Evolutionary conservation across 768 basidiomycete genomes (phyloP).

Genomic region (Kwoniella sp.): DNA sequence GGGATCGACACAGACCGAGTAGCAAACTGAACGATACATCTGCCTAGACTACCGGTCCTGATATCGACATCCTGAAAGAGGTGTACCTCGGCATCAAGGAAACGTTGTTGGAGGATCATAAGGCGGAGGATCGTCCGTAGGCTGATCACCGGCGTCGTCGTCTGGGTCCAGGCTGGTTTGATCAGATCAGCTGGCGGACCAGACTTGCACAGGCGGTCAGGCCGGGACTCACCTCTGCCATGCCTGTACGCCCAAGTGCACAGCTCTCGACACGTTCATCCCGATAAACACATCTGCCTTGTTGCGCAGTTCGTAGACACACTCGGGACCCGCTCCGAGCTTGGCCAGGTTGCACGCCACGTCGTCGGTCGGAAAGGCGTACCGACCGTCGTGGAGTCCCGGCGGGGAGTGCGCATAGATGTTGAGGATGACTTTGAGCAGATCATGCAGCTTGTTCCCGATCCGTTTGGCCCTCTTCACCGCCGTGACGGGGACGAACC

Average conservation of each 20-base stretch:
- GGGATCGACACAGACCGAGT: neutral
- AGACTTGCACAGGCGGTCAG: too few relatives aligned
- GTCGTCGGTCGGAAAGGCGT: conserved; percentile 5
- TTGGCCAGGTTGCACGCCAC: conserved; percentile 7
- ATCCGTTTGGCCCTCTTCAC: neutral
- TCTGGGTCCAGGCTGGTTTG: too few relatives aligned
- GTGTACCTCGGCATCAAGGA: conserved; percentile 41
- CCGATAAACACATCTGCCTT: conserved; percentile 3
- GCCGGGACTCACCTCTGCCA: conserved; percentile 5
- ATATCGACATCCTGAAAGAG: conserved; percentile 26
- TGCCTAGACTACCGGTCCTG: conserved; percentile 23
- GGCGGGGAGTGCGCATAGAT: neutral
- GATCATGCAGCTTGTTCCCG: too few relatives aligned
- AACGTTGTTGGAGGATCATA: conserved; percentile 27
- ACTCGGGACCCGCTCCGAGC: neutral
- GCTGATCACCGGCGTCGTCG: too few relatives aligned
- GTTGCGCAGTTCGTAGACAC: conserved; percentile 6
- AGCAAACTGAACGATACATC: too few relatives aligned
- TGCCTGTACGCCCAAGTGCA: conserved; percentile 2
- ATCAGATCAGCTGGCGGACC: neutral
- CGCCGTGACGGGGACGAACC: conserved; percentile 1
- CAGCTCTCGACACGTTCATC: conserved; percentile 2
- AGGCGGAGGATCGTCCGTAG: neutral
- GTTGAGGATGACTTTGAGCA: too few relatives aligned
- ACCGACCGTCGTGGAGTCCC: neutral